A percentile compares a stretch with the other conserved stretches of the same genome.
These are phyloP conservation scores for Lignosus rhinocerotis DNA, from an alignment of 1,284 basidiomycete species.

Conservation along the genomic window DNA sequence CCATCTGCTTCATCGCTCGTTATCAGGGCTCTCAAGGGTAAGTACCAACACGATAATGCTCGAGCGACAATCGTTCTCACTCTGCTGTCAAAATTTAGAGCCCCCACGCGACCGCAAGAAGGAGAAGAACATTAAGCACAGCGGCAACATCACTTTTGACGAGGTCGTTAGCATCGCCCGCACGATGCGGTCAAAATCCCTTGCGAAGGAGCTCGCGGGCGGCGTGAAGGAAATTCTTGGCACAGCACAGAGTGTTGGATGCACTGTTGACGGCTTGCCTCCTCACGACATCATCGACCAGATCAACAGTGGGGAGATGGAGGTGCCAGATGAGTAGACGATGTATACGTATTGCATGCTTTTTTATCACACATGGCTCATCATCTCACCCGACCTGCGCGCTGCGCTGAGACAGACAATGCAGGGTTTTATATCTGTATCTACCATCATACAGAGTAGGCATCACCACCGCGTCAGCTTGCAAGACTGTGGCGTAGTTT, in stretches of 20 bases:
- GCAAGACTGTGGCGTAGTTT: too few relatives aligned
- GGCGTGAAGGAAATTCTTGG: slow-evolving; percentile 95
- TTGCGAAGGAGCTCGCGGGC: slow-evolving; percentile 89
- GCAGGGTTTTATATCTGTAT: not conserved
- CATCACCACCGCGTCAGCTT: not conserved
- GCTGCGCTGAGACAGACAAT: not conserved
- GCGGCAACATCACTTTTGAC: slow-evolving; percentile 93
- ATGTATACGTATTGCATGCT: slow-evolving; percentile 22
- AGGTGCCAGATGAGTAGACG: slow-evolving; percentile 85
- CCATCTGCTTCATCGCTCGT: slow-evolving; percentile 98
- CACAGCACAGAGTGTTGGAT: slow-evolving; percentile 93
- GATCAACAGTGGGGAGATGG: slow-evolving; percentile 94
- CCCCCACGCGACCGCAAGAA: slow-evolving; percentile 99
- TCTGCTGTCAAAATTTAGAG: slow-evolving; percentile 53
- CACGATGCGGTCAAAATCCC: slow-evolving; percentile 95
- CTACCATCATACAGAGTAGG: not conserved
- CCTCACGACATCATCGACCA: slow-evolving; percentile 96
- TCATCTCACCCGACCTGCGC: slow-evolving; percentile 1
- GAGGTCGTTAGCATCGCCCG: slow-evolving; percentile 96
- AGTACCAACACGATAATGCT: slow-evolving; percentile 23
- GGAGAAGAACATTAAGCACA: slow-evolving; percentile 99
- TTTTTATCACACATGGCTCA: slow-evolving; percentile 19
- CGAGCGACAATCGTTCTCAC: not conserved
- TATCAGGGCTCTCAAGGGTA: slow-evolving; percentile 97
- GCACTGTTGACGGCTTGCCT: slow-evolving; percentile 93